Evolutionary conservation across 441 rosid species (phyloP).

Genomic region (Arabidopsis hybrid): DNA sequence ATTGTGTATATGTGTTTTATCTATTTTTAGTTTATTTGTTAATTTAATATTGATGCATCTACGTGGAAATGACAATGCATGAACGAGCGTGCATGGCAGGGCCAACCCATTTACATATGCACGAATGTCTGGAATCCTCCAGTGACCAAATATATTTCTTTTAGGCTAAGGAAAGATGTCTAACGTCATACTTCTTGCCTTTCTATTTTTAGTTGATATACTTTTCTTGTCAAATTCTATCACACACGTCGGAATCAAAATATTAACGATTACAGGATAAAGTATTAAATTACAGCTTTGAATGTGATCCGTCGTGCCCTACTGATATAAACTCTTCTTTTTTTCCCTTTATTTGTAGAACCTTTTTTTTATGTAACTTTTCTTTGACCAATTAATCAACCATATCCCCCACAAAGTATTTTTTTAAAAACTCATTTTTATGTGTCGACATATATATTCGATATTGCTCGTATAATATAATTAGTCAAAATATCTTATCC

Average conservation of each 20-base stretch:
- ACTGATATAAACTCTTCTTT: constrained; percentile 1
- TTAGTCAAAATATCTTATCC: constrained; percentile 39
- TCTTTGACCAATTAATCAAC: constrained; percentile 35
- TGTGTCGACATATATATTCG: neutral
- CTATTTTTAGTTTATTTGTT: neutral
- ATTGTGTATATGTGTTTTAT: neutral
- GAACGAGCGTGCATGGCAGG: constrained; percentile 19
- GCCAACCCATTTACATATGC: constrained; percentile 18
- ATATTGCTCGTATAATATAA: constrained; percentile 32
- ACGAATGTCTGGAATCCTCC: constrained; percentile 31
- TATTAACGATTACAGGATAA: constrained; percentile 23
- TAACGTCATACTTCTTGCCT: constrained; percentile 24
- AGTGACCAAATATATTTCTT: constrained; percentile 32
- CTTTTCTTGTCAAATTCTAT: constrained; percentile 14
- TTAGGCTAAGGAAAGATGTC: constrained; percentile 38
- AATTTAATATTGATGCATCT: neutral
- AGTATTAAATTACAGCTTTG: constrained; percentile 23
- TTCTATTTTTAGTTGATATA: neutral
- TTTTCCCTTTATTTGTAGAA: constrained; percentile 12
- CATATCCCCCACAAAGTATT: neutral
- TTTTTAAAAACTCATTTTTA: neutral
- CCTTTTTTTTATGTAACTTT: constrained; percentile 27
- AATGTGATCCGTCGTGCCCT: constrained; percentile 17
- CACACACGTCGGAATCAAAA: constrained; percentile 31
- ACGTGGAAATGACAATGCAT: constrained; percentile 32